Base-by-base conservation (phyloP, 2,329 filamentous ascomycete genomes). In the Aspergillus sp. region DNA sequence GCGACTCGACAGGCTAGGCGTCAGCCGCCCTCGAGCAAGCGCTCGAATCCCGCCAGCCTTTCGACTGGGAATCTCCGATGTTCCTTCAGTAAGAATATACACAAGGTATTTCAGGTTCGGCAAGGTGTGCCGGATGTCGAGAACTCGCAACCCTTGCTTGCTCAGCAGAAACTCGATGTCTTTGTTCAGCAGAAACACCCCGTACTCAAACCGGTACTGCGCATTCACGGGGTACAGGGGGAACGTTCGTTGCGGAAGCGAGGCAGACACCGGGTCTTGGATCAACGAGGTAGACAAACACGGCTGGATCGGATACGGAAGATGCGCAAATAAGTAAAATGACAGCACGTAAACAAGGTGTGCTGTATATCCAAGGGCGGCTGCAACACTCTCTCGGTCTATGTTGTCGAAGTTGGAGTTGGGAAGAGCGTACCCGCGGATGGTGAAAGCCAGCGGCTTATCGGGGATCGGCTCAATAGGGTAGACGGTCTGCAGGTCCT, bases 171-270 rank as follows among this genome's bases (percentile, higher is more conserved):
- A 68, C 46, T 96, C 88, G 35, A 98, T 88, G 52, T 96, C 69
- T 61, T 96, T 95, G 64, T 96, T 96, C 10, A 98, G 71, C n/a
- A 96, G 66, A 49, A 96, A 98, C 53, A 94, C 91, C 8, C 72
- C 91, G 56, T 96, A 98, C 49, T 96, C 89, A 58, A 96, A 96
- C 2, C 89, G 79, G 64, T 89, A 96, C 28, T 86, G 77, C 0
- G 86, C 76, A 2, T 75, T 72, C 51, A 74, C 71, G 64, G 82
- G 60, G 58, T 88, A 88, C 0, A 98, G 71, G 0, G 91, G 91
- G 48, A 93, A 98, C 4, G 77, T 78, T 33, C 79, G 69, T 28
- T 78, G 72, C 34, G 74, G 54, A 43, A 66, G 61, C 36, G 53
- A 58, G 30, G 55, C 52, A 6, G 66, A 68, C 14, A 94, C 82